These are phyloP conservation scores for Cornus kousa DNA, from an alignment of 148 eudicot genomes.

Conservation along the genomic window DNA sequence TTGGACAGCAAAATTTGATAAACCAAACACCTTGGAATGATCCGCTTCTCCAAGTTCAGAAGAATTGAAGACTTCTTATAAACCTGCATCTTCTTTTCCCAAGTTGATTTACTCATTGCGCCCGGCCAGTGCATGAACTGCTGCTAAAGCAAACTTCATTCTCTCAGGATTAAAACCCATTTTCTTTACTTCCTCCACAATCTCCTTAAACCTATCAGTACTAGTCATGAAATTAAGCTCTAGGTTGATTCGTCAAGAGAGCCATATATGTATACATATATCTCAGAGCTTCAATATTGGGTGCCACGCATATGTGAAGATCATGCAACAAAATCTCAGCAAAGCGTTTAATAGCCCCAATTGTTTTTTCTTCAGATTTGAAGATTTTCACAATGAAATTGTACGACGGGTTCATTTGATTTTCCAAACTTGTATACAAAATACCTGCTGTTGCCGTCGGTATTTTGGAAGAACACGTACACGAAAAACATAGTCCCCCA, in stretches of 20 bases:
- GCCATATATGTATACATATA: too few species aligned
- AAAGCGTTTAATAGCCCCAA: neutral
- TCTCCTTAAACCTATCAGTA: constrained; percentile 3
- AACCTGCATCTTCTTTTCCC: too few species aligned
- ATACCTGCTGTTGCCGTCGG: neutral
- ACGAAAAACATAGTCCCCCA: too few species aligned
- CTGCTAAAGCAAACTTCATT: too few species aligned
- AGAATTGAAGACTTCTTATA: too few species aligned
- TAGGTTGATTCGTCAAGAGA: constrained; percentile 10
- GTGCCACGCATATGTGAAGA: neutral
- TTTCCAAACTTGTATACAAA: neutral
- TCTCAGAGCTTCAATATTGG: constrained; percentile 11
- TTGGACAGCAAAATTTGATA: too few species aligned
- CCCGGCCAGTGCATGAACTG: too few species aligned
- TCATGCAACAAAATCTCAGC: neutral
- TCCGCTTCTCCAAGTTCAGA: too few species aligned
- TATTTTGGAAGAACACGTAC: neutral
- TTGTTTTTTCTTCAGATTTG: neutral
- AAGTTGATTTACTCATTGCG: too few species aligned
- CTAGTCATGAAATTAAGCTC: neutral
- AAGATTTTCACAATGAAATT: neutral
- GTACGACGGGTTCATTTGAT: constrained; percentile 9
- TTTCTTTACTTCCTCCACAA: constrained; percentile 20
- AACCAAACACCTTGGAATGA: too few species aligned
- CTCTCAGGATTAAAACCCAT: constrained; percentile 19